Evolutionary conservation across 768 basidiomycete genomes (phyloP), one percentile per base, ranked within the genome.

Genomic region (Wakefieldia striispora): DNA sequence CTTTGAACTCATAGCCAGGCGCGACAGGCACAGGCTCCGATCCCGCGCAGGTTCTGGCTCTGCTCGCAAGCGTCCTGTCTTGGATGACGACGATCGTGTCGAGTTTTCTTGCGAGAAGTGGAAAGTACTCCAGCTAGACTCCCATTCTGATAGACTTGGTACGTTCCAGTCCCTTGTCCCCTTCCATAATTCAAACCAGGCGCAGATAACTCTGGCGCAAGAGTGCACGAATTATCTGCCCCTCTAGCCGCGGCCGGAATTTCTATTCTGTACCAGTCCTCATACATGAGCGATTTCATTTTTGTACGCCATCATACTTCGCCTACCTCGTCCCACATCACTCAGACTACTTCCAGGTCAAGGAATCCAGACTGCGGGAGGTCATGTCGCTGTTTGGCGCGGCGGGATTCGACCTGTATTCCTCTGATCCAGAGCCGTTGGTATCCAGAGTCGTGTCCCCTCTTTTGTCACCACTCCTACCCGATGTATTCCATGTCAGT

Each of bases 281-380:
- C 87, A 3, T 90, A 91, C 65, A 82, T 81, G 78, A 83, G 86
- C 57, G 88, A 91, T 66, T 90, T 86, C 62, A 86, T 91, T 49
- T 83, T 91, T 55, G 87, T 89, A 60, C 56, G 84, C 70, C 49
- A 34, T 27, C 24, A 24, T n/a, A 14, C 10, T 33, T n/a, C 9
- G 40, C 38, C 12, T 14, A 3, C 37, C 8, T 4, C 16, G 16
- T 38, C 14, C 10, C 43, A 38, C n/a, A 24, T 48, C 46, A 35
- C 41, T 54, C 44, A 47, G 29, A 36, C 31, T 14, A 36, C 57
- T 7, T 19, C 21, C 59, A 87, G 85, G 84, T 88, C 40, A 86
- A 86, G 64, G 79, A 86, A 59, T 70, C 76, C 29, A 77, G 82
- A 36, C 69, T 90, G 1, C 72, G 78, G 43, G 80, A 86, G 60